phyloP scores from a whole-genome alignment of 805 yeast species.

The Metschnikowia koreensis region DNA sequence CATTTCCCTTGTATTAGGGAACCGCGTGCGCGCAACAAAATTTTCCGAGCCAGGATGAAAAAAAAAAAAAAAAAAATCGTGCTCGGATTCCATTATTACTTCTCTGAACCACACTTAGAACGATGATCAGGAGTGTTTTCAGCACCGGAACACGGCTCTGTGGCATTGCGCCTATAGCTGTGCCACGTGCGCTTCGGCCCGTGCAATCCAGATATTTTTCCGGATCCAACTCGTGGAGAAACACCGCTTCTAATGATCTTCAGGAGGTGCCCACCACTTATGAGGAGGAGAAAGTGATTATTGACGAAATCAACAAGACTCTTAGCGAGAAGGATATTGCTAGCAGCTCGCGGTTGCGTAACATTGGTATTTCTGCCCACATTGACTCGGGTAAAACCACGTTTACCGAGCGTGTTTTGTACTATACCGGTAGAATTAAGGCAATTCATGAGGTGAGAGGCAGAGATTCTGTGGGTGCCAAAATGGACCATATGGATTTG shows the following conservation, averaged over 20 bases:
- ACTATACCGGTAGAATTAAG: constrained; percentile 94
- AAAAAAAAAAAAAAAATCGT: no score
- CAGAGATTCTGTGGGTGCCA: constrained; percentile 96
- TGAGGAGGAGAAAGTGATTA: constrained; percentile 69
- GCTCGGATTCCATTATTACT: no score
- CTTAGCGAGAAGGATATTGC: constrained; percentile 52
- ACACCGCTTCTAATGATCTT: constrained; percentile 10
- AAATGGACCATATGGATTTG: constrained; percentile 98
- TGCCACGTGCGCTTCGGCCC: not conserved
- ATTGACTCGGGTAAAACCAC: constrained; percentile 98
- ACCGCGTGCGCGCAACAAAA: not conserved
- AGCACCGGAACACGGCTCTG: not conserved
- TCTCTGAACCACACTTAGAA: not conserved
- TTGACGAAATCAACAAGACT: constrained; percentile 53
- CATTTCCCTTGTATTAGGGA: no score
- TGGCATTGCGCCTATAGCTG: not conserved
- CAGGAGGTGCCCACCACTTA: constrained; percentile 42
- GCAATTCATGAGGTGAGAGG: constrained; percentile 98
- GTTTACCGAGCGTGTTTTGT: constrained; percentile 94
- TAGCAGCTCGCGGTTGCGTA: constrained; percentile 66
- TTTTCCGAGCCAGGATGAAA: not conserved
- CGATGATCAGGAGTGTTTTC: constrained; percentile 6
- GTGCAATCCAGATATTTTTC: constrained; percentile 3
- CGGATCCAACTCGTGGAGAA: not conserved
- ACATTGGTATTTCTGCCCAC: constrained; percentile 97